These are phyloP conservation scores for Talaromyces sp. DNA, from an alignment of 2,329 filamentous ascomycete genomes.

Conservation along the genomic window DNA sequence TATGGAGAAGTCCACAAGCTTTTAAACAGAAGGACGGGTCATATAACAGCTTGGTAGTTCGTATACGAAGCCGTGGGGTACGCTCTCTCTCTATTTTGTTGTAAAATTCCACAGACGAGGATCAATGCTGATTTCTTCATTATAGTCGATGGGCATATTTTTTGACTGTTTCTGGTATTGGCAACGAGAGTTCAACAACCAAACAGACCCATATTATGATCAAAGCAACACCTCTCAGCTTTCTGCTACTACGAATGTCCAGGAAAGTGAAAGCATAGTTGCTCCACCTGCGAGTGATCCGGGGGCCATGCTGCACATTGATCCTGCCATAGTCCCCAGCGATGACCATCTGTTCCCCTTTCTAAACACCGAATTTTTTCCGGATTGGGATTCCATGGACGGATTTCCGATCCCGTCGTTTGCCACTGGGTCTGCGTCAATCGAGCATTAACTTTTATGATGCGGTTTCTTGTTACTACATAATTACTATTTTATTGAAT, in stretches of 20 bases:
- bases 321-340: neutral
- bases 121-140: neutral
- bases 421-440: neutral
- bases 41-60: conserved; percentile 1
- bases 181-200: conserved; percentile 1
- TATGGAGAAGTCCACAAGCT: conserved; percentile 1
- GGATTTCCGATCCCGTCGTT: neutral
- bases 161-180: conserved; percentile 1
- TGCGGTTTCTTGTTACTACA: neutral
- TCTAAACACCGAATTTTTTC: neutral
- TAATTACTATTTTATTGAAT: neutral
- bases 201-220: neutral
- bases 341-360: neutral
- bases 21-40: conserved; percentile 1
- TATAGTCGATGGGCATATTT: neutral
- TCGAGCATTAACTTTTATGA: neutral
- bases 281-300: neutral
- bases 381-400: neutral
- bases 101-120: neutral
- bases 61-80: neutral
- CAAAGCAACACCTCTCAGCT: neutral
- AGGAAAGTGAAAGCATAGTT: neutral
- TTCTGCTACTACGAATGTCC: neutral
- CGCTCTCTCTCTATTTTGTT: neutral
- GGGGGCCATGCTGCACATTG: neutral